phyloP scores from a whole-genome alignment of 495 filamentous ascomycete genomes.

The Penicillium lagena region DNA sequence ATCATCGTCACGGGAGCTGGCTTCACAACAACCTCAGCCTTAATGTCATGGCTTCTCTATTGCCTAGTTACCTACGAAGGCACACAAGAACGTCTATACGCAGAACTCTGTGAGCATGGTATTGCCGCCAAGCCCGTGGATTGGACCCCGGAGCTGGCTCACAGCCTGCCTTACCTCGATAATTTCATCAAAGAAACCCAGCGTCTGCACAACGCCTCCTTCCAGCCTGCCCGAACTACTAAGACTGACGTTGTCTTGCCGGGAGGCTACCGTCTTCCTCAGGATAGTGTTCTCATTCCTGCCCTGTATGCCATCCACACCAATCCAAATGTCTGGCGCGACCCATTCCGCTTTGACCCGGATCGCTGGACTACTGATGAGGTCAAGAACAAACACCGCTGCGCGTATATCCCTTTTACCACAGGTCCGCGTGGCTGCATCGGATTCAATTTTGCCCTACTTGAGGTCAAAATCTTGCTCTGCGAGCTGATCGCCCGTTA shows the following conservation, averaged over 20 bases:
- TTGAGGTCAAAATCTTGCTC: conserved; percentile 48
- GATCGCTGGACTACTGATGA: conserved; percentile 46
- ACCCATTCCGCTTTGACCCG: conserved; percentile 47
- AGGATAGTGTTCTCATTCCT: conserved; percentile 36
- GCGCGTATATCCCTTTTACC: conserved; percentile 46
- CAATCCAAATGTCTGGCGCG: conserved; percentile 43
- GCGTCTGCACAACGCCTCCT: conserved; percentile 48
- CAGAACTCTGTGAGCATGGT: conserved; percentile 44
- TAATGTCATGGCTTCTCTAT: conserved; percentile 51
- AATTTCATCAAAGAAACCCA: conserved; percentile 53
- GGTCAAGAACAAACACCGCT: conserved; percentile 34
- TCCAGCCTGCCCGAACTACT: conserved; percentile 48
- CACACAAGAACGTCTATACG: conserved; percentile 43
- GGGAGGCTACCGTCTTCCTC: conserved; percentile 45
- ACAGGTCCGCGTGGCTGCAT: conserved; percentile 45
- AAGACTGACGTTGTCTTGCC: conserved; percentile 46
- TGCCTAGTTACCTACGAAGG: conserved; percentile 42
- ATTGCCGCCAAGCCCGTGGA: conserved; percentile 22
- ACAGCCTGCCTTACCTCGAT: conserved; percentile 42
- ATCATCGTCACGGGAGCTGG: conserved; percentile 42
- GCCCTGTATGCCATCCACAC: conserved; percentile 45
- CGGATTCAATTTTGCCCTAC: conserved; percentile 52
- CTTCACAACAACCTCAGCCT: conserved; percentile 46
- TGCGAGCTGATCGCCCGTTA: conserved; percentile 47
- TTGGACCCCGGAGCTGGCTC: conserved; percentile 31